phyloP scores from a whole-genome alignment of 2,329 filamentous ascomycete species.

The Fulvia fulva region DNA sequence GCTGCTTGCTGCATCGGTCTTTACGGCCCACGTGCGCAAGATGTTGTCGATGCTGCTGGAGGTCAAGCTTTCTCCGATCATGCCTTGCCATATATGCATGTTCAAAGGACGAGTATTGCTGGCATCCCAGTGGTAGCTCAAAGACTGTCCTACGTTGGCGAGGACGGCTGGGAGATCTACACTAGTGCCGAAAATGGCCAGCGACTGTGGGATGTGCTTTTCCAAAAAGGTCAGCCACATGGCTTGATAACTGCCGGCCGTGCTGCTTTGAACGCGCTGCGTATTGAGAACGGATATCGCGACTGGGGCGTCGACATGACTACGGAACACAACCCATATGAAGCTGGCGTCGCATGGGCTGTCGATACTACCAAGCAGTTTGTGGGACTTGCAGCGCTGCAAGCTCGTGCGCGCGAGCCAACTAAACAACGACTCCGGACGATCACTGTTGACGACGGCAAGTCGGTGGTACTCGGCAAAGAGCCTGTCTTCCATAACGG shows the following conservation, averaged over 20 bases:
- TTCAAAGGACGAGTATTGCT: slow-evolving; percentile 48
- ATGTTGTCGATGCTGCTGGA: slow-evolving; percentile 48
- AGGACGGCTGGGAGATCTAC: slow-evolving; percentile 61
- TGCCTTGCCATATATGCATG: slow-evolving; percentile 49
- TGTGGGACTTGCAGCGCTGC: slow-evolving; percentile 51
- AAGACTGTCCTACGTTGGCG: slow-evolving; percentile 58
- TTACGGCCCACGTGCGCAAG: slow-evolving; percentile 56
- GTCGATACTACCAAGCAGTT: slow-evolving; percentile 50
- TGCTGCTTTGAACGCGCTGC: slow-evolving; percentile 54
- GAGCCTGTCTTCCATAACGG: slow-evolving; percentile 55
- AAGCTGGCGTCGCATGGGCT: slow-evolving; percentile 53
- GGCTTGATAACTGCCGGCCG: slow-evolving; percentile 58
- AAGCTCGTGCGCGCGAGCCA: slow-evolving; percentile 38
- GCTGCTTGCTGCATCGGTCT: slow-evolving; percentile 59
- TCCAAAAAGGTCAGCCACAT: slow-evolving; percentile 50
- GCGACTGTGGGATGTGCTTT: slow-evolving; percentile 57
- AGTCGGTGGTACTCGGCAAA: slow-evolving; percentile 57
- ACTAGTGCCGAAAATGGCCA: slow-evolving; percentile 57
- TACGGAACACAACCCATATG: slow-evolving; percentile 58
- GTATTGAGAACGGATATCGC: slow-evolving; percentile 58
- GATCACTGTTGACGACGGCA: slow-evolving; percentile 54
- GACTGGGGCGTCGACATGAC: slow-evolving; percentile 57
- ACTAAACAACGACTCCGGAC: slow-evolving; percentile 42
- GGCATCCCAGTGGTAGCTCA: slow-evolving; percentile 56
- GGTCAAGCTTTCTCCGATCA: slow-evolving; percentile 45